Percentiles rank a stretch among this genome's conserved stretches.
These are phyloP conservation scores for Apophysomyces ossiformis DNA, from an alignment of 371 early-diverging fungal species.

Conservation along the genomic window DNA sequence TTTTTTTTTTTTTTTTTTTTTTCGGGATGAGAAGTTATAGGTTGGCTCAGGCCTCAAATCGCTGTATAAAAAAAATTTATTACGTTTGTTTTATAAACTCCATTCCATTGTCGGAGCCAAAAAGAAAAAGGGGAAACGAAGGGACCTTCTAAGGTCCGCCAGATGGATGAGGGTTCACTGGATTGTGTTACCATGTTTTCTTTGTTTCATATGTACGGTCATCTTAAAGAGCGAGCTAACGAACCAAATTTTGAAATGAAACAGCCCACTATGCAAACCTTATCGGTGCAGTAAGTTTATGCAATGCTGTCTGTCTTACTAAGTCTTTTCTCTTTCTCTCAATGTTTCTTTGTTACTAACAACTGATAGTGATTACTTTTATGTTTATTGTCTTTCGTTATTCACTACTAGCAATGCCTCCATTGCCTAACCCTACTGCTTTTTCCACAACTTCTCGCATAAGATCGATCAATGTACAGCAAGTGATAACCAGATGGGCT, in stretches of 20 bases:
- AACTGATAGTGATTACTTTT: neutral
- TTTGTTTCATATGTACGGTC: neutral
- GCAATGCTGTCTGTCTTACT: no score
- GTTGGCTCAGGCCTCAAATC: no score
- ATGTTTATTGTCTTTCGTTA: constrained; percentile 4
- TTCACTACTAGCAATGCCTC: constrained; percentile 49
- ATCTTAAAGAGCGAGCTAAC: constrained; percentile 3
- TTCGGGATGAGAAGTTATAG: no score
- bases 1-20: neutral
- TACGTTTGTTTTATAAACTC: neutral
- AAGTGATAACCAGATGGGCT: constrained; percentile 44
- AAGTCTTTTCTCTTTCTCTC: no score
- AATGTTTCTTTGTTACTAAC: neutral
- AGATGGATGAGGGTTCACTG: constrained; percentile 6
- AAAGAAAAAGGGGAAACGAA: neutral
- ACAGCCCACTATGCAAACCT: constrained; percentile 12
- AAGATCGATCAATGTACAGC: constrained; percentile 53
- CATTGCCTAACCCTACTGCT: constrained; percentile 48
- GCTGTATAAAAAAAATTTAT: neutral
- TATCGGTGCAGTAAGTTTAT: neutral
- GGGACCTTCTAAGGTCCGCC: constrained; percentile 9
- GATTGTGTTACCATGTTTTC: constrained; percentile 1
- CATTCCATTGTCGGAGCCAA: constrained; percentile 9
- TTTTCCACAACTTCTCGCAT: constrained; percentile 58
- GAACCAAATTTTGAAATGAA: constrained; percentile 3